Conservation (phyloP, 2,329 filamentous ascomycete species). For the Aureobasidium sp. region DNA sequence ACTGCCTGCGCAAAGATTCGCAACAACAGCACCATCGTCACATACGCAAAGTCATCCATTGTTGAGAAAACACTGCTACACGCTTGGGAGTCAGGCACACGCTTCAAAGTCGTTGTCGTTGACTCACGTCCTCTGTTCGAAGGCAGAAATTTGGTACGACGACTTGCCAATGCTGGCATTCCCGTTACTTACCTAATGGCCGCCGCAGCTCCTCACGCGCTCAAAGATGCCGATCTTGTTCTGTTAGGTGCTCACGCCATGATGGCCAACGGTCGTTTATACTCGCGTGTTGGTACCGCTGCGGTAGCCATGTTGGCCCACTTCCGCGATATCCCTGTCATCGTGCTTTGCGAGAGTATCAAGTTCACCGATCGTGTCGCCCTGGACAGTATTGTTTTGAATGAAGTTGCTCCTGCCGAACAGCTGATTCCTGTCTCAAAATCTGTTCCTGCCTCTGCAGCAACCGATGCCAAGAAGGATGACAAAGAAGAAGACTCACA, state of each 20-base stretch:
- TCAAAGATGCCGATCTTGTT: conserved; percentile 64
- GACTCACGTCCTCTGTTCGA: conserved; percentile 68
- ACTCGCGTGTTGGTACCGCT: conserved; percentile 79
- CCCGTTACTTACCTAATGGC: conserved; percentile 76
- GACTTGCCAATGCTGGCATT: conserved; percentile 62
- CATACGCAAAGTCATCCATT: conserved; percentile 77
- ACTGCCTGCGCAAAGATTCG: conserved; percentile 69
- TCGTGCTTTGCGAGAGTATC: conserved; percentile 87
- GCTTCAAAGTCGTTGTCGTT: conserved; percentile 77
- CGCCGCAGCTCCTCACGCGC: conserved; percentile 66
- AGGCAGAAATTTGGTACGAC: conserved; percentile 63
- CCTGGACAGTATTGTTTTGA: conserved; percentile 86
- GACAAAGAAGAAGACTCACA: conserved; percentile 27
- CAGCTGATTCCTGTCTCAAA: conserved; percentile 42
- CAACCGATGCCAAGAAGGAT: conserved; percentile 19
- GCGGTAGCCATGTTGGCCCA: conserved; percentile 78
- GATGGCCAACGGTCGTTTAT: conserved; percentile 89
- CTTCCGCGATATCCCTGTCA: conserved; percentile 68
- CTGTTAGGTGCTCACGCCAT: conserved; percentile 87
- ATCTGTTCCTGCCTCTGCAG: not conserved
- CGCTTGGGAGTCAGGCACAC: conserved; percentile 62
- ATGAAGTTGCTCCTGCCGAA: conserved; percentile 78
- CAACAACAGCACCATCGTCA: conserved; percentile 74
- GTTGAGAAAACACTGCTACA: conserved; percentile 74
- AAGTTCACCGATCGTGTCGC: conserved; percentile 90